Base-by-base conservation (phyloP, 257 asterid species). In the Misopates orontium region DNA sequence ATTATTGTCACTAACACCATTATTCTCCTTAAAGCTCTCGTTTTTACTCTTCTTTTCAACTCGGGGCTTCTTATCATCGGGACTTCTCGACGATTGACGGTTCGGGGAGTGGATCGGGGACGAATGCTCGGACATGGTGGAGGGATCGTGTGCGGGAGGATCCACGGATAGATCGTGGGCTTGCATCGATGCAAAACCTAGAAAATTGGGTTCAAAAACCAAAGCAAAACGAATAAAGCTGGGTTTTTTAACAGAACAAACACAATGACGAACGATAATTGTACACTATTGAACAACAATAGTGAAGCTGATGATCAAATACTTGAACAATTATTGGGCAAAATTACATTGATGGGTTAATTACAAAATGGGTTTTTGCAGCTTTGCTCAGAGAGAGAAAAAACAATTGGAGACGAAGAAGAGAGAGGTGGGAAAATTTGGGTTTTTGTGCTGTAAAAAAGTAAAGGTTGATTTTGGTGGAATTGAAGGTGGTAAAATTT, bases 91-190 rank as follows among this genome's bases (percentile, higher is more conserved):
- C 44, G 76, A 71, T 78, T 70, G 72, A 31, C 71, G 56, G 75
- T 64, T 60, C 3, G 78, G 82, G 44, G 84, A 67, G 68, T 70
- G 83, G 95, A 87, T 90, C 95, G 91, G 87, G 15, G 90, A 81
- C n/a, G 85, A 76, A 70, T 78, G 64, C 25, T 28, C 85, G 32
- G 82, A 62, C 82, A 80, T 72, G 75, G 75, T 56, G 57, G 81
- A 49, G 76, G 79, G 72, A 78, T 81, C 83, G 77, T 70, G 62
- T 19, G 63, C 72, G 5, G 78, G 72, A 67, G 70, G 73, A 79
- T 75, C 71, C 32, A 72, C 10, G 31, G 77, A 32, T 67, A 69
- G 79, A 81, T 81, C 86, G 62, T 69, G 76, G 76, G 78, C 79
- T 78, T 81, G 86, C 86, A 81, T 78, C 78, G 76, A 75, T 60